These are phyloP conservation scores for Penicillium crustosum DNA, from an alignment of 2,329 filamentous ascomycete genomes.

Conservation along the genomic window DNA sequence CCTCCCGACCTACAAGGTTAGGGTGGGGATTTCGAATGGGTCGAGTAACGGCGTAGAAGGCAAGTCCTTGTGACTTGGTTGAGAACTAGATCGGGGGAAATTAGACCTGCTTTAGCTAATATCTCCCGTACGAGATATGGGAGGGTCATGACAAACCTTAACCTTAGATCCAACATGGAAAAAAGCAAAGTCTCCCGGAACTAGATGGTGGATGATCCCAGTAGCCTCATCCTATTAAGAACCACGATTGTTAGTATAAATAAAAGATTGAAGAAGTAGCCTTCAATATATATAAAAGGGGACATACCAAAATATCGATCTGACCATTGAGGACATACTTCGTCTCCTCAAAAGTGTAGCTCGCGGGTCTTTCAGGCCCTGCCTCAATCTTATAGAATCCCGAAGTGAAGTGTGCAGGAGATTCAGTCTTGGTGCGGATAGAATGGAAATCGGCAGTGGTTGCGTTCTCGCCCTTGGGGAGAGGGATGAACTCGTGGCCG, in stretches of 20 bases:
- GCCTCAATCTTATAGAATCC: slow-evolving; percentile 29
- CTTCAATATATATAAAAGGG: background rate
- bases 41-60: slow-evolving; percentile 26
- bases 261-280: too few relatives aligned
- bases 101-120: background rate
- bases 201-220: slow-evolving; percentile 18
- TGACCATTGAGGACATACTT: slow-evolving; percentile 29
- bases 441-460: slow-evolving; percentile 29
- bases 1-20: slow-evolving; percentile 22
- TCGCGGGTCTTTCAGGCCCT: slow-evolving; percentile 22
- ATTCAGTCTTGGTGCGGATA: slow-evolving; percentile 24
- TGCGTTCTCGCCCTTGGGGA: slow-evolving; percentile 25
- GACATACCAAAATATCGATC: slow-evolving; percentile 26
- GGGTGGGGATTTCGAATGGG: slow-evolving; percentile 19
- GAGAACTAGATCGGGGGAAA: slow-evolving; percentile 16
- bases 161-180: slow-evolving; percentile 23
- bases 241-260: background rate
- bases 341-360: slow-evolving; percentile 27
- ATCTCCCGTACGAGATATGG: too few relatives aligned
- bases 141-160: slow-evolving; percentile 14
- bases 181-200: slow-evolving; percentile 20
- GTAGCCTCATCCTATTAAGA: slow-evolving; percentile 18
- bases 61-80: slow-evolving; percentile 22
- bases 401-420: slow-evolving; percentile 24
- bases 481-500: slow-evolving; percentile 26